phyloP scores from a whole-genome alignment of 768 basidiomycete genomes.

The Auricularia auricula-judae region DNA sequence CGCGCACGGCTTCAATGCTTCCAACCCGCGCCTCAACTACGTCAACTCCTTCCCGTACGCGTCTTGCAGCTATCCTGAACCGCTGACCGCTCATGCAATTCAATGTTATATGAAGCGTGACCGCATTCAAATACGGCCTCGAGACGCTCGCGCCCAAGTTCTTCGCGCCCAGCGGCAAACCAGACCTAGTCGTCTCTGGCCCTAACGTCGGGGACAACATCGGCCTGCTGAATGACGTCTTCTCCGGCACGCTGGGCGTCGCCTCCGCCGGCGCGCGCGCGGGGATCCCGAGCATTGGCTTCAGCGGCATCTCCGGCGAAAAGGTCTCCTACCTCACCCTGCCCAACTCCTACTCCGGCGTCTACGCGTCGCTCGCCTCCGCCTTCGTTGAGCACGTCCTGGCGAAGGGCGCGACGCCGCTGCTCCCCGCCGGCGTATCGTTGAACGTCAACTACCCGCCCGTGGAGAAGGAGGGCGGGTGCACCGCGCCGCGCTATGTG shows the following conservation, averaged over 20 bases:
- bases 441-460: slow-evolving; percentile 44
- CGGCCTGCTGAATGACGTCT: slow-evolving; percentile 17
- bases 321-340: slow-evolving; percentile 42
- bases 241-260: slow-evolving; percentile 40
- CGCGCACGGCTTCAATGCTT: slow-evolving; percentile 27
- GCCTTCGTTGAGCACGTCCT: slow-evolving; percentile 28
- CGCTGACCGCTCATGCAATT: too few species aligned
- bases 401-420: slow-evolving; percentile 16
- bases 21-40: slow-evolving; percentile 28
- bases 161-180: slow-evolving; percentile 18
- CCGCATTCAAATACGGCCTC: slow-evolving; percentile 30
- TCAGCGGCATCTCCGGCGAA: slow-evolving; percentile 29
- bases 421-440: slow-evolving; percentile 30
- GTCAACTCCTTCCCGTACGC: slow-evolving; percentile 31
- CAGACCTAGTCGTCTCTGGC: slow-evolving; percentile 37
- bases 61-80: not conserved
- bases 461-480: slow-evolving; percentile 16
- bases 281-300: slow-evolving; percentile 40
- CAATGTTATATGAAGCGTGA: slow-evolving; percentile 17
- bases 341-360: slow-evolving; percentile 25
- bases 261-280: slow-evolving; percentile 36
- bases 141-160: slow-evolving; percentile 33
- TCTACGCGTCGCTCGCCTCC: slow-evolving; percentile 33
- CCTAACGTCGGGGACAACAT: slow-evolving; percentile 31
- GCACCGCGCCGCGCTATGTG: slow-evolving; percentile 34